Evolutionary conservation across 2,329 filamentous ascomycete species (phyloP).

Genomic region (Colletotrichum limetticola): DNA sequence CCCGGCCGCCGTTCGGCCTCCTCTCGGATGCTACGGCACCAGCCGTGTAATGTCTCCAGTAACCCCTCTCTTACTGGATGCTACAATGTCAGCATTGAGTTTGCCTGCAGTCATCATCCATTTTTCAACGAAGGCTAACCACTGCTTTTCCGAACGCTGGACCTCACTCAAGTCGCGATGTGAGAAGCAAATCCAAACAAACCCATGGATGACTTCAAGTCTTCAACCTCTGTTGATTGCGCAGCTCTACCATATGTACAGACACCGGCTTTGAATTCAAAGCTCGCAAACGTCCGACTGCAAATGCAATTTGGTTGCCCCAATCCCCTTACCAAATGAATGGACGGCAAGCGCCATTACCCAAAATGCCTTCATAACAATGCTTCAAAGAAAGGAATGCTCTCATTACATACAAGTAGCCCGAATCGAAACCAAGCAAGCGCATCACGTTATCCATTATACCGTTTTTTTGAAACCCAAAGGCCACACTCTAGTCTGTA

Average conservation of each 20-base stretch:
- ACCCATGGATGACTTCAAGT: neutral
- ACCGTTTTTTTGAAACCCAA: neutral
- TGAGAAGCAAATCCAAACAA: neutral
- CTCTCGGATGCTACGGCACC: neutral
- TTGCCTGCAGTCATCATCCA: neutral
- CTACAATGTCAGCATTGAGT: neutral
- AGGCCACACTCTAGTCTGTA: neutral
- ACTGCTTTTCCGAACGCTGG: neutral
- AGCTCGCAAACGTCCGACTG: slow-evolving; percentile 15
- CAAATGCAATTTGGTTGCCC: slow-evolving; percentile 7
- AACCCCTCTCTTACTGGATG: neutral
- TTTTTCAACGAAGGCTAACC: neutral
- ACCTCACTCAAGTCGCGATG: neutral
- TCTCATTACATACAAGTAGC: slow-evolving; percentile 25
- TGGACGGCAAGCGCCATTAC: slow-evolving; percentile 36
- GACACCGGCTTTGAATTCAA: neutral
- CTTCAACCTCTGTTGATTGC: neutral
- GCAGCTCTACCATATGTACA: slow-evolving; percentile 7
- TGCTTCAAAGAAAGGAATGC: slow-evolving; percentile 9
- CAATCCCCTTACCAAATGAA: slow-evolving; percentile 1
- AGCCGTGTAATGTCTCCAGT: neutral
- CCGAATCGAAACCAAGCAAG: slow-evolving; percentile 6
- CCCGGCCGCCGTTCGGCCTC: neutral
- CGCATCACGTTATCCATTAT: slow-evolving; percentile 14
- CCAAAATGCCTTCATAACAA: slow-evolving; percentile 13